Evolutionary conservation across 768 basidiomycete species (phyloP).

Genomic region (Termitomyces sp.): DNA sequence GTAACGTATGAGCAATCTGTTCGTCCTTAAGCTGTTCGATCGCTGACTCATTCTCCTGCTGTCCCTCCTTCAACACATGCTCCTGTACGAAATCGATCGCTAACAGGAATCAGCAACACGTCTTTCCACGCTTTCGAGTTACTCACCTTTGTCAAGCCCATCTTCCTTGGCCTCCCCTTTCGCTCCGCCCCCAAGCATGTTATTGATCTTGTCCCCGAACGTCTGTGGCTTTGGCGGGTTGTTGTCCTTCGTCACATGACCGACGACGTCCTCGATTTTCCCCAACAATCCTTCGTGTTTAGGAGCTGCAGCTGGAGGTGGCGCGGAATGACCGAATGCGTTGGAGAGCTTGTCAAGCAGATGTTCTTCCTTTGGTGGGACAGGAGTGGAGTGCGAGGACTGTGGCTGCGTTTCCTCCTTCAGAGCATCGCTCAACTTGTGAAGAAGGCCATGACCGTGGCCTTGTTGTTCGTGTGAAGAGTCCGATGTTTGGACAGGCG

Average conservation of each 20-base stretch:
- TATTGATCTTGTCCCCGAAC: slow-evolving; percentile 16
- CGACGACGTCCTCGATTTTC: slow-evolving; percentile 9
- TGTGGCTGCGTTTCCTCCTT: background rate
- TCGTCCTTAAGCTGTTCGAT: slow-evolving; percentile 37
- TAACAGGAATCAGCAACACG: slow-evolving; percentile 4
- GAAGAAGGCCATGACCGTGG: background rate
- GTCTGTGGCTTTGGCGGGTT: slow-evolving; percentile 13
- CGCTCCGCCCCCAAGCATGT: slow-evolving; percentile 14
- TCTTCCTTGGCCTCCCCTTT: slow-evolving; percentile 17
- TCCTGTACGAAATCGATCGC: slow-evolving; percentile 38
- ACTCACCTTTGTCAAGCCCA: slow-evolving; percentile 26
- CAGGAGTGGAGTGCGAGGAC: background rate
- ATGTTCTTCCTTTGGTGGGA: slow-evolving; percentile 2
- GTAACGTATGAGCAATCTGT: slow-evolving; percentile 29
- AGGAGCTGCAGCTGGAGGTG: background rate
- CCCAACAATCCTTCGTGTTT: slow-evolving; percentile 13
- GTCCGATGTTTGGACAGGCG: background rate
- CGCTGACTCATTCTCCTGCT: slow-evolving; percentile 32
- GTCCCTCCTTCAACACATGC: slow-evolving; percentile 30
- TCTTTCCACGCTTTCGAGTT: background rate
- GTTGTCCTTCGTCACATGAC: slow-evolving; percentile 5
- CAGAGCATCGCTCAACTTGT: slow-evolving; percentile 7
- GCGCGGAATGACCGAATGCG: slow-evolving; percentile 1
- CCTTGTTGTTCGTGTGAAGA: background rate
- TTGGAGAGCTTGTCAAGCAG: slow-evolving; percentile 9